Conservation (phyloP, 1,284 basidiomycete genomes). For the Entoloma clypeatum region DNA sequence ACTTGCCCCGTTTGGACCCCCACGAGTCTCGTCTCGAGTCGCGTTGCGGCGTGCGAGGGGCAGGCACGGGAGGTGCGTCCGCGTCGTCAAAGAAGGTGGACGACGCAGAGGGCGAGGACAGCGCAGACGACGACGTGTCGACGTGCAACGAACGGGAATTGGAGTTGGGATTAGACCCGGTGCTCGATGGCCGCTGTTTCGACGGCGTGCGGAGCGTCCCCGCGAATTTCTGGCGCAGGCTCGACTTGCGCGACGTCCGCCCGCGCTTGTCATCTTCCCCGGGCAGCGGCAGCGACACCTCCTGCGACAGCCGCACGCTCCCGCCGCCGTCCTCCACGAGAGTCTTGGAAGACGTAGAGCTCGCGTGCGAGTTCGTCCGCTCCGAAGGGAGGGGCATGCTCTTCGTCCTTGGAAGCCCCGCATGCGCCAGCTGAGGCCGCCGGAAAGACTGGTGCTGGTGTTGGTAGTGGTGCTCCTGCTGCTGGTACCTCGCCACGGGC, state of each 20-base stretch:
- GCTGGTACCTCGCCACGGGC: conserved; percentile 10
- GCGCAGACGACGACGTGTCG: no score
- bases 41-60: conserved; percentile 16
- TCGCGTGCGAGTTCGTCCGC: conserved; percentile 24
- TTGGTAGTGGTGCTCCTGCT: conserved; percentile 1
- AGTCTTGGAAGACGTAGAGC: conserved; percentile 19
- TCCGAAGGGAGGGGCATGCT: conserved; percentile 36
- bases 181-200: conserved; percentile 15
- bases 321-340: conserved; percentile 11
- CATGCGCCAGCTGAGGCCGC: not conserved
- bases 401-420: conserved; percentile 36
- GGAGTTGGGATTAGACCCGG: conserved; percentile 15
- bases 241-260: conserved; percentile 40
- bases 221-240: conserved; percentile 43
- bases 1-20: conserved; percentile 48
- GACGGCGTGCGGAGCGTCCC: conserved; percentile 38
- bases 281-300: conserved; percentile 14
- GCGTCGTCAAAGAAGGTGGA: conserved; percentile 16
- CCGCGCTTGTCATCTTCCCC: conserved; percentile 34
- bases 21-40: conserved; percentile 41
- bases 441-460: conserved; percentile 11
- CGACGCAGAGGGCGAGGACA: no score
- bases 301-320: conserved; percentile 9
- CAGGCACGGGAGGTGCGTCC: conserved; percentile 16
- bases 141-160: no score